phyloP scores from a whole-genome alignment of 768 basidiomycete genomes.

The Amanita rimosa region DNA sequence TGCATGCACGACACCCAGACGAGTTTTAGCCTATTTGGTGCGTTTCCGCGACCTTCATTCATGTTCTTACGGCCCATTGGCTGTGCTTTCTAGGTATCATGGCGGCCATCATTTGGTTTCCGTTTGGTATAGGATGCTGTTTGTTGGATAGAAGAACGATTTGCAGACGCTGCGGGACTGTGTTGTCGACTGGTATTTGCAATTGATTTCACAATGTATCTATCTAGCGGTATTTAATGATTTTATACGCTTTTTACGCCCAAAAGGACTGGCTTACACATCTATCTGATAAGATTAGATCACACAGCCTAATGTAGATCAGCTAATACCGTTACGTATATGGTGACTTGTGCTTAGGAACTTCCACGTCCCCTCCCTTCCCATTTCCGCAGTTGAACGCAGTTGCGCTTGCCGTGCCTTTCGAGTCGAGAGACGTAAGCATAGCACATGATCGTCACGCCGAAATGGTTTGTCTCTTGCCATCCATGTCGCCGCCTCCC shows the following conservation, averaged over 20 bases:
- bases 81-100: slow-evolving; percentile 43
- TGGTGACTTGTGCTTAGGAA: too few species aligned
- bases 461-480: neutral
- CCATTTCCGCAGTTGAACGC: too few species aligned
- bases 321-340: too few species aligned
- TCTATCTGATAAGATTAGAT: too few species aligned
- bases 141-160: slow-evolving; percentile 61
- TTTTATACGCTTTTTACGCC: too few species aligned
- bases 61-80: neutral
- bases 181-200: slow-evolving; percentile 36
- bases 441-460: neutral
- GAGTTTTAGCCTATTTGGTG: slow-evolving; percentile 62
- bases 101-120: slow-evolving; percentile 81
- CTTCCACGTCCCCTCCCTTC: too few species aligned
- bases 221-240: too few species aligned
- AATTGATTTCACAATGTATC: slow-evolving; percentile 9
- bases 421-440: too few species aligned
- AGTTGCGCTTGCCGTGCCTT: too few species aligned
- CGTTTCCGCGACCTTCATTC: slow-evolving; percentile 13
- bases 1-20: slow-evolving; percentile 55
- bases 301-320: too few species aligned
- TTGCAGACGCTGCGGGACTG: slow-evolving; percentile 41
- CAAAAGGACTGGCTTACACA: too few species aligned
- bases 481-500: neutral
- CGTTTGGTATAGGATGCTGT: slow-evolving; percentile 69